Evolutionary conservation across 371 early-diverging fungal genomes (phyloP).

Genomic region (Phascolomyces articulosus): DNA sequence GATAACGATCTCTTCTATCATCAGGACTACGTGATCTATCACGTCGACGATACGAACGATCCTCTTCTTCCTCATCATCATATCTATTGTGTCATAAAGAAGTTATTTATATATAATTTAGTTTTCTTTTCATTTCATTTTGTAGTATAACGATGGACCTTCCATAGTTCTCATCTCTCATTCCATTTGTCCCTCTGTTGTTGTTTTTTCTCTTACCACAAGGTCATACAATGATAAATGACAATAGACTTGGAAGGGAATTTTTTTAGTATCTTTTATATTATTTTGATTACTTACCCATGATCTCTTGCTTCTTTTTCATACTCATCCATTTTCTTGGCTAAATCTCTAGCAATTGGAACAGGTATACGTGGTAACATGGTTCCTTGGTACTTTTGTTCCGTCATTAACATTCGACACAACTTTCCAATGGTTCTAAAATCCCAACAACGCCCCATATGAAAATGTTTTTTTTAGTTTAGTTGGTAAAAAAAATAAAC

Average conservation of each 20-base stretch:
- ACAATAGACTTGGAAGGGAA: neutral
- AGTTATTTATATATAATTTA: neutral
- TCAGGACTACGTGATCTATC: constrained; percentile 2
- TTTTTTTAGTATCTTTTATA: neutral
- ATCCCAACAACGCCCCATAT: no score
- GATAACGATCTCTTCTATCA: constrained; percentile 3
- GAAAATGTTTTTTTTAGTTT: neutral
- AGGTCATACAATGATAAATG: no score
- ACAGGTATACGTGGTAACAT: constrained; percentile 87
- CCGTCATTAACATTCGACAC: constrained; percentile 67
- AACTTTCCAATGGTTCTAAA: constrained; percentile 76
- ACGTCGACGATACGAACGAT: neutral
- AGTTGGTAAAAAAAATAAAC: no score
- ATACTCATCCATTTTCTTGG: constrained; percentile 63
- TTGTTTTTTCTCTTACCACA: neutral
- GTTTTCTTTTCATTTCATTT: neutral
- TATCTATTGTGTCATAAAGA: neutral
- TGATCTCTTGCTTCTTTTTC: constrained; percentile 33
- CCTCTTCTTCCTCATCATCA: constrained; percentile 4
- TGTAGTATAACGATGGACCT: no score
- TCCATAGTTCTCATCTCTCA: neutral
- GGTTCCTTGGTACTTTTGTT: constrained; percentile 75
- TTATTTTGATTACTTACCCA: constrained; percentile 1
- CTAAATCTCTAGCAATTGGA: constrained; percentile 78
- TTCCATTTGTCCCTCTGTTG: neutral